phyloP scores from a whole-genome alignment of 2,329 filamentous ascomycete genomes.

The Venturia asperata region DNA sequence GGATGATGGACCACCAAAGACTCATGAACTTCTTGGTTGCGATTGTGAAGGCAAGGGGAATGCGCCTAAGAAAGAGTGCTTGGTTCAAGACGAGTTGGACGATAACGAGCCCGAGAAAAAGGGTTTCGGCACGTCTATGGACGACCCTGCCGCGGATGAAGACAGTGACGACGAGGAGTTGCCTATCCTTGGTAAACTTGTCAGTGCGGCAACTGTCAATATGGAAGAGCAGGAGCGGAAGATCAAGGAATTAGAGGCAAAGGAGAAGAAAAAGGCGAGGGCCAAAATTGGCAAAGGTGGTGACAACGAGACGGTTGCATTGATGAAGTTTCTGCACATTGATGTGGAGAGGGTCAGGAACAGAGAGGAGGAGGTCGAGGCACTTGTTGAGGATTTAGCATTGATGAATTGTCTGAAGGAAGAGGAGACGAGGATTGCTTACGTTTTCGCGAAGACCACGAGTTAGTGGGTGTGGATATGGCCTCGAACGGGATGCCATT shows the following conservation, averaged over 20 bases:
- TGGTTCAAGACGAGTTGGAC: conserved; percentile 18
- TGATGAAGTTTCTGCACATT: conserved; percentile 51
- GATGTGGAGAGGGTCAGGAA: conserved; percentile 32
- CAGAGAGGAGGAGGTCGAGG: conserved; percentile 25
- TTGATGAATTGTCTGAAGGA: conserved; percentile 44
- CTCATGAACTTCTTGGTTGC: conserved; percentile 61
- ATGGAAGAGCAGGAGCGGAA: conserved; percentile 40
- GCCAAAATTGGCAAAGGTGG: conserved; percentile 25
- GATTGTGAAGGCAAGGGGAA: conserved; percentile 51
- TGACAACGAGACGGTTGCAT: conserved; percentile 40
- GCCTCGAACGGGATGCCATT: too few species aligned
- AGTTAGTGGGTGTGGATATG: not conserved
- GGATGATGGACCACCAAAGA: conserved; percentile 52
- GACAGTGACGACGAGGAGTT: conserved; percentile 26
- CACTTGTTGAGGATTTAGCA: conserved; percentile 44
- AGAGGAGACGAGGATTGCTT: conserved; percentile 39
- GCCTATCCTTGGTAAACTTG: conserved; percentile 28
- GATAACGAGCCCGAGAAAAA: conserved; percentile 19
- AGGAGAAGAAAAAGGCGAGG: conserved; percentile 36
- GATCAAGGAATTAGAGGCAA: conserved; percentile 38
- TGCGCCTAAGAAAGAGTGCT: conserved; percentile 20
- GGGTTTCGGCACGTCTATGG: not conserved
- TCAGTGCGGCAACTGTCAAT: conserved; percentile 40
- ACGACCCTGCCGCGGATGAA: conserved; percentile 22
- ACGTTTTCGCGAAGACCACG: conserved; percentile 42